Evolutionary conservation across 139 green algal species (phyloP).

Genomic region (Chlorella vulgaris): DNA sequence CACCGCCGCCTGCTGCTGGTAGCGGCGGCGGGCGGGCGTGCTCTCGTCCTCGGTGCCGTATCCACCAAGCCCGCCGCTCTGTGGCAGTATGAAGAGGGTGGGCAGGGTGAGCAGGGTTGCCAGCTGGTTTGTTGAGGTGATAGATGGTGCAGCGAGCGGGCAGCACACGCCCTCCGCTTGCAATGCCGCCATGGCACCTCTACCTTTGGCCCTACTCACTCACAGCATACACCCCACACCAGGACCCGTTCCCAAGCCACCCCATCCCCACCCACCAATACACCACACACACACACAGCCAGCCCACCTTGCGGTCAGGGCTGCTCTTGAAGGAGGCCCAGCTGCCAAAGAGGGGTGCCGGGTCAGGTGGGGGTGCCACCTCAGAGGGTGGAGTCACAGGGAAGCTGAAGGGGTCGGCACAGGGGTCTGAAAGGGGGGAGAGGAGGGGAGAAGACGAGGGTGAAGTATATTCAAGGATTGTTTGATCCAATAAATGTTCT

Average conservation of each 20-base stretch:
- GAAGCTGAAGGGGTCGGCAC: conserved; percentile 52
- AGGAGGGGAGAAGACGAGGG: background rate
- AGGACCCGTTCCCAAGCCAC: background rate
- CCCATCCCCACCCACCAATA: background rate
- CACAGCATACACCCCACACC: background rate
- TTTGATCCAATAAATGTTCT: too few relatives aligned
- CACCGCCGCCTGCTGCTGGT: conserved; percentile 26
- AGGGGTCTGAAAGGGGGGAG: too few relatives aligned
- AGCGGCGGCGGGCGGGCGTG: conserved; percentile 22
- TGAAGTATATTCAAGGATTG: too few relatives aligned
- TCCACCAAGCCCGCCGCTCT: conserved; percentile 15
- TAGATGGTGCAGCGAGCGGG: too few relatives aligned
- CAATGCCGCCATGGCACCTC: too few relatives aligned
- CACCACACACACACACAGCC: background rate
- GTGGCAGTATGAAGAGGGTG: background rate
- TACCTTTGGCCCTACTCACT: too few relatives aligned
- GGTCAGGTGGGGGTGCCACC: conserved; percentile 33
- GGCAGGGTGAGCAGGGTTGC: background rate
- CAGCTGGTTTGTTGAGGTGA: background rate
- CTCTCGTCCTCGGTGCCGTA: conserved; percentile 29
- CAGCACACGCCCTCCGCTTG: too few relatives aligned
- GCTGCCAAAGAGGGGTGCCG: conserved; percentile 35
- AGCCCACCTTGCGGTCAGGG: conserved; percentile 24
- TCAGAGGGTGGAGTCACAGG: conserved; percentile 56
- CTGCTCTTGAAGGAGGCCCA: conserved; percentile 37